Evolutionary conservation across 2,329 filamentous ascomycete species (phyloP), one percentile per base, ranked within the genome.

Genomic region (Fusarium dlaminii): DNA sequence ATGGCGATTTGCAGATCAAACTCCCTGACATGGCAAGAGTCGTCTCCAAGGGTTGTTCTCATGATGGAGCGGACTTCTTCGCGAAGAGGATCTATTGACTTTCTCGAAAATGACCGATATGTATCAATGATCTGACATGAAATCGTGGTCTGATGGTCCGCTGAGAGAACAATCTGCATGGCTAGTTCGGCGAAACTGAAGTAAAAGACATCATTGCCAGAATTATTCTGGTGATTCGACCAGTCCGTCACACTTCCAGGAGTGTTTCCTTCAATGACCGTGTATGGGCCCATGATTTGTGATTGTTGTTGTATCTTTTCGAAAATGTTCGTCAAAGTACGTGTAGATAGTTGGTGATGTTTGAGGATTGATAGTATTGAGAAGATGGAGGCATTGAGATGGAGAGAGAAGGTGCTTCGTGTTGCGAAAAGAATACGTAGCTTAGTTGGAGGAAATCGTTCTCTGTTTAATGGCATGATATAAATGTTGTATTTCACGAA

Each of bases 61-160:
- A 76, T 32, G n/a, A 69, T 69, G 4, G 54, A 36, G 29, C 74
- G 73, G 29, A 70, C 60, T 32, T 75, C 34, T 24, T 68, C 57
- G 1, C 73, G 68, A 8, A 78, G 39, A 20, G 63, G 72, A 32
- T 77, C 73, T 4, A 77, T 46, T 6, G 12, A 30, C 27, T 58
- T 66, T 36, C 60, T 49, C 6, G 49, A n/a, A 24, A 65, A 66
- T 2, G 43, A 32, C 8, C 56, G 36, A 15, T 66, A 27, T 7
- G 14, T 64, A 24, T 73, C 67, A 34, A 61, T 27, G n/a, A 73
- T 29, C 11, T 57, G 57, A 11, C 57, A 73, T 6, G 40, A 56
- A 22, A 27, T 52, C 27, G 66, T 34, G 6, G 11, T 42, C 9
- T 63, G 63, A 40, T 60, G 57, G 24, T 62, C 57, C 13, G 60